These are phyloP conservation scores for Sporisorium graminicola DNA, from an alignment of 1,284 basidiomycete genomes.

Conservation along the genomic window DNA sequence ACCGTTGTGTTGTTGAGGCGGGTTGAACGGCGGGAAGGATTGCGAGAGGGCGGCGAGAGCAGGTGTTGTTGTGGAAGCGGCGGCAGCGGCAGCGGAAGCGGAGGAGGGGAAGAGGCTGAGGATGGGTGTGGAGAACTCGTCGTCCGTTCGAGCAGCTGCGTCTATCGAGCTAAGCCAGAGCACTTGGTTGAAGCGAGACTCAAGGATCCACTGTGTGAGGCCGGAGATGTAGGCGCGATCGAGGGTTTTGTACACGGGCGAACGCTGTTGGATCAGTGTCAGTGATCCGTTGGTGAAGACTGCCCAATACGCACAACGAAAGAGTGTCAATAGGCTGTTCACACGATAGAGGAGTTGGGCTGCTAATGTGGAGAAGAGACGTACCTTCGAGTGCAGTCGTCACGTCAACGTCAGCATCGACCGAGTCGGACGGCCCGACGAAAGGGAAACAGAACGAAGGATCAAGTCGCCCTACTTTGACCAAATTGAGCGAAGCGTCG, in stretches of 20 bases:
- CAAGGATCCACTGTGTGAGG: slow-evolving; percentile 24
- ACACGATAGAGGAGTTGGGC: neutral
- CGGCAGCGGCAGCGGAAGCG: slow-evolving; percentile 8
- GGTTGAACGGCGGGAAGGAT: slow-evolving; percentile 11
- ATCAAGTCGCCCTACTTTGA: slow-evolving; percentile 51
- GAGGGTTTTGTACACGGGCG: slow-evolving; percentile 54
- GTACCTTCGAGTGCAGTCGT: slow-evolving; percentile 37
- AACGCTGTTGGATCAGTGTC: slow-evolving; percentile 60
- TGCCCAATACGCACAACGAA: neutral
- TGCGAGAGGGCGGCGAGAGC: neutral
- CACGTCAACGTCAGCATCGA: slow-evolving; percentile 2
- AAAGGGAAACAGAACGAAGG: slow-evolving; percentile 57
- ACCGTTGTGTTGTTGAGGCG: neutral
- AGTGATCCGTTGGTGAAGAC: slow-evolving; percentile 40
- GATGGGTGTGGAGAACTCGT: slow-evolving; percentile 43
- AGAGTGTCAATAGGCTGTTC: neutral
- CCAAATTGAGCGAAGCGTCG: slow-evolving; percentile 26
- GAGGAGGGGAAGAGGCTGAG: slow-evolving; percentile 30
- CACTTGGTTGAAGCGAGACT: neutral
- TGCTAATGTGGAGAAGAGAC: neutral
- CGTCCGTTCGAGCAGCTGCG: slow-evolving; percentile 54
- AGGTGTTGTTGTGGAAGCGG: no score
- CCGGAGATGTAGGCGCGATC: slow-evolving; percentile 20
- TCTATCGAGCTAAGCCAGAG: slow-evolving; percentile 52
- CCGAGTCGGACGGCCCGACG: slow-evolving; percentile 47